These are phyloP conservation scores for Zymoseptoria pseudotritici DNA, from an alignment of 2,329 filamentous ascomycete species.

Conservation along the genomic window DNA sequence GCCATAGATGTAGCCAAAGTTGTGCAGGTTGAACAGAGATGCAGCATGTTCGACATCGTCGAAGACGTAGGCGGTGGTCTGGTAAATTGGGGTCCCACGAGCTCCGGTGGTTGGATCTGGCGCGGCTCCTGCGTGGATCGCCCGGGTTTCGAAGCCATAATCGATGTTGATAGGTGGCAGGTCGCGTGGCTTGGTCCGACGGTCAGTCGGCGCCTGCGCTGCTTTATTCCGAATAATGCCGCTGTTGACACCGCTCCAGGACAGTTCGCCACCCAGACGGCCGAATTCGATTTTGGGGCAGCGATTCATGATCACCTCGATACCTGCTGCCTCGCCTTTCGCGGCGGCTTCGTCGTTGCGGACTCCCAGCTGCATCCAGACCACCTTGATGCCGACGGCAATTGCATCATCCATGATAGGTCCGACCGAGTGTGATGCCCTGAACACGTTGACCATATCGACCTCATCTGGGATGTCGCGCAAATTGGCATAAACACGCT, in stretches of 20 bases:
- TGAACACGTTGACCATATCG: slow-evolving; percentile 13
- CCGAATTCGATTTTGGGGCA: slow-evolving; percentile 14
- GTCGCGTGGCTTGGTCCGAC: neutral
- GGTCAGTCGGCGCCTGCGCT: slow-evolving; percentile 9
- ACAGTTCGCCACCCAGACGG: slow-evolving; percentile 12
- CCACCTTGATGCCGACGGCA: slow-evolving; percentile 7
- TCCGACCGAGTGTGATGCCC: slow-evolving; percentile 10
- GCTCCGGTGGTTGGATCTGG: slow-evolving; percentile 12
- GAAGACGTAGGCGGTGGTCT: slow-evolving; percentile 13
- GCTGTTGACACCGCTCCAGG: slow-evolving; percentile 12
- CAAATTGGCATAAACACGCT: slow-evolving; percentile 10
- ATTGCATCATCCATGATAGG: slow-evolving; percentile 14
- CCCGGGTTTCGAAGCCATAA: slow-evolving; percentile 12
- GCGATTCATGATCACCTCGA: slow-evolving; percentile 13
- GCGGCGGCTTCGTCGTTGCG: slow-evolving; percentile 13
- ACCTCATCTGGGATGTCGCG: slow-evolving; percentile 11
- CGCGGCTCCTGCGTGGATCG: slow-evolving; percentile 9
- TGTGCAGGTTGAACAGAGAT: slow-evolving; percentile 12
- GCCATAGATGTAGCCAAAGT: slow-evolving; percentile 12
- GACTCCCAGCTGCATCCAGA: slow-evolving; percentile 14
- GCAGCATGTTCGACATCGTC: slow-evolving; percentile 12
- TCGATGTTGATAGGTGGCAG: slow-evolving; percentile 8
- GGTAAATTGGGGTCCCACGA: slow-evolving; percentile 12
- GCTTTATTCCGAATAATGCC: slow-evolving; percentile 14
- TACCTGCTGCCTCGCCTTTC: slow-evolving; percentile 11